Percentiles rank a stretch among this genome's conserved stretches.
Evolutionary conservation across 2,329 filamentous ascomycete species (phyloP).

Genomic region (Penicillium sp.): DNA sequence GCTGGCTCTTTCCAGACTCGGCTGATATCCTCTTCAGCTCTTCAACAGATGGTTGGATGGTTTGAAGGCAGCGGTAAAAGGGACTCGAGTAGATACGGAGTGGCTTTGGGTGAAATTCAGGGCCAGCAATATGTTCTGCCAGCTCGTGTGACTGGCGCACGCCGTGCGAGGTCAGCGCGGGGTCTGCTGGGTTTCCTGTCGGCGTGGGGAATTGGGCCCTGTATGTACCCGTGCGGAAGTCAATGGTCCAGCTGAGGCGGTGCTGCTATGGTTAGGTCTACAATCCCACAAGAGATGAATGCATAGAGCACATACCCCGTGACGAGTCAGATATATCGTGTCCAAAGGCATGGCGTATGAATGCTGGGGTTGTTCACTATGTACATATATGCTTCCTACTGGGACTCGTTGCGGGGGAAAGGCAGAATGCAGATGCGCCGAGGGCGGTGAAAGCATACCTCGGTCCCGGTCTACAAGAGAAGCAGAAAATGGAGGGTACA

Average conservation of each 20-base stretch:
- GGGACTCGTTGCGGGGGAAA: constrained; percentile 17
- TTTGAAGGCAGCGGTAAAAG: constrained; percentile 86
- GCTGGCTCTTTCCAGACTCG: not conserved
- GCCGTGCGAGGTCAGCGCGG: constrained; percentile 81
- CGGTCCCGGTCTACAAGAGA: not conserved
- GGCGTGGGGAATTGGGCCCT: constrained; percentile 70
- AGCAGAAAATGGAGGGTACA: not conserved
- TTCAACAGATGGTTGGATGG: constrained; percentile 63
- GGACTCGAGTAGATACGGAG: constrained; percentile 72
- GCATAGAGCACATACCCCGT: constrained; percentile 59
- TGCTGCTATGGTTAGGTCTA: constrained; percentile 57
- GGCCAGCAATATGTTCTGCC: constrained; percentile 43
- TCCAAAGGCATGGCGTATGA: constrained; percentile 59
- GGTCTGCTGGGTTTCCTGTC: constrained; percentile 84
- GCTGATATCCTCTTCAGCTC: constrained; percentile 29
- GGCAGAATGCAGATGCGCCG: constrained; percentile 11
- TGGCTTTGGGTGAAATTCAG: constrained; percentile 37
- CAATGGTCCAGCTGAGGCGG: constrained; percentile 84
- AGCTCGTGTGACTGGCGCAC: constrained; percentile 79
- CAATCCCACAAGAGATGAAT: too few species aligned
- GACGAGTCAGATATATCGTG: constrained; percentile 70
- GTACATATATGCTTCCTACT: not conserved
- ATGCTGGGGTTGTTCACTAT: not conserved
- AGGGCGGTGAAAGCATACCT: constrained; percentile 1
- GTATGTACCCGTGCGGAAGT: constrained; percentile 77